These are phyloP conservation scores for Talaromyces sp. DNA, from an alignment of 2,329 filamentous ascomycete genomes.

Conservation along the genomic window DNA sequence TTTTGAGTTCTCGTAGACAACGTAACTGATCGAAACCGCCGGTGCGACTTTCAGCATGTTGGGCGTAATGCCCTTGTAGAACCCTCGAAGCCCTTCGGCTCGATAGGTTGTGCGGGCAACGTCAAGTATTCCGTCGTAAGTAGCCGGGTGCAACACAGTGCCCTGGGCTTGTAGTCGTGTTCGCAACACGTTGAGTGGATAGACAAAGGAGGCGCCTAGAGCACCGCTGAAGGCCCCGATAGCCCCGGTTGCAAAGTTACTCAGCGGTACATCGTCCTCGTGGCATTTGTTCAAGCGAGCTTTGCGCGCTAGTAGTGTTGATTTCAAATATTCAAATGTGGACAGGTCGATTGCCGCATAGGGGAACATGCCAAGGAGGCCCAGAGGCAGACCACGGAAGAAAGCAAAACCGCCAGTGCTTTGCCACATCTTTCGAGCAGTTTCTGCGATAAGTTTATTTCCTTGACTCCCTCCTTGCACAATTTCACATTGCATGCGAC, in stretches of 20 bases:
- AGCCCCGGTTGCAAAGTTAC: conserved; percentile 76
- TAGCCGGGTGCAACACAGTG: conserved; percentile 82
- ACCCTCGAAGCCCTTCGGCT: conserved; percentile 74
- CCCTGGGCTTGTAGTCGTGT: conserved; percentile 92
- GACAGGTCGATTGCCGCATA: conserved; percentile 96
- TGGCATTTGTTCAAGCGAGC: conserved; percentile 65
- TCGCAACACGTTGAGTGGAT: conserved; percentile 87
- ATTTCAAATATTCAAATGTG: conserved; percentile 90
- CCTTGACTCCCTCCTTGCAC: conserved; percentile 80
- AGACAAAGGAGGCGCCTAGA: conserved; percentile 87
- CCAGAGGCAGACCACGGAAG: conserved; percentile 91
- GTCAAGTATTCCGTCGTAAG: conserved; percentile 86
- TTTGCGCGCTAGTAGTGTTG: conserved; percentile 63
- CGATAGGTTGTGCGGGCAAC: conserved; percentile 77
- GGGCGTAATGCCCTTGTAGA: conserved; percentile 93
- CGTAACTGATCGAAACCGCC: conserved; percentile 89
- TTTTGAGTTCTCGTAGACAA: conserved; percentile 90
- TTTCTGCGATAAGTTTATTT: conserved; percentile 74
- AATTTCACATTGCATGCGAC: conserved; percentile 88
- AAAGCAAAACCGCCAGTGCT: conserved; percentile 69
- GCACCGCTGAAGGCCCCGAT: conserved; percentile 91
- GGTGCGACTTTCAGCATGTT: conserved; percentile 96
- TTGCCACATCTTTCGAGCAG: conserved; percentile 79
- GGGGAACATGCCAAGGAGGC: conserved; percentile 92
- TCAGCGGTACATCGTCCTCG: conserved; percentile 75